A percentile compares a stretch with the other conserved stretches of the same genome.
phyloP scores from a whole-genome alignment of 2,329 filamentous ascomycete genomes.

The Trichoderma afroharzianum region DNA sequence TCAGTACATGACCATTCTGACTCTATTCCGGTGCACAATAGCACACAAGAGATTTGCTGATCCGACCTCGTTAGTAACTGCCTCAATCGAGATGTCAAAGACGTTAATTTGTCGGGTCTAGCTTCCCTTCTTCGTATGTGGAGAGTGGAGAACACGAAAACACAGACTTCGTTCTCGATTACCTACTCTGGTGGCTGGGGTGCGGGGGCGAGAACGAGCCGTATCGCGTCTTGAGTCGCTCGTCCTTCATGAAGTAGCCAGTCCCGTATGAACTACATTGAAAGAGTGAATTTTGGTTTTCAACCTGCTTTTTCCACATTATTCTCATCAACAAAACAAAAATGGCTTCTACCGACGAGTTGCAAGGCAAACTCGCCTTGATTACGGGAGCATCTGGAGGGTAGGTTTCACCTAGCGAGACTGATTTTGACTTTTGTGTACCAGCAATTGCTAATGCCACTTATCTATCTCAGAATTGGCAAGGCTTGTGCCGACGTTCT shows the following conservation, averaged over 20 bases:
- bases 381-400: neutral
- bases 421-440: neutral
- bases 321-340: neutral
- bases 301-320: neutral
- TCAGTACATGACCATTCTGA: neutral
- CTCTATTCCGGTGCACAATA: too few species aligned
- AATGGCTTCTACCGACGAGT: neutral
- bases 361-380: neutral
- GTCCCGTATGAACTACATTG: neutral
- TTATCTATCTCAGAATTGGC: neutral
- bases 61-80: neutral
- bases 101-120: neutral
- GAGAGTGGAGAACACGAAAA: neutral
- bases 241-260: neutral
- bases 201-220: neutral
- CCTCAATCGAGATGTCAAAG: neutral
- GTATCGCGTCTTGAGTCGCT: neutral
- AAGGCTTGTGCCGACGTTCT: neutral
- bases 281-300: neutral
- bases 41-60: neutral
- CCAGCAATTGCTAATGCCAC: neutral
- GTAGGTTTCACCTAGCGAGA: neutral
- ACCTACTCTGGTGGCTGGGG: neutral
- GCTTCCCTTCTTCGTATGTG: neutral
- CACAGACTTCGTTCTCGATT: neutral